These are phyloP conservation scores for Ilyonectria destructans DNA, from an alignment of 2,329 filamentous ascomycete genomes.

Conservation along the genomic window DNA sequence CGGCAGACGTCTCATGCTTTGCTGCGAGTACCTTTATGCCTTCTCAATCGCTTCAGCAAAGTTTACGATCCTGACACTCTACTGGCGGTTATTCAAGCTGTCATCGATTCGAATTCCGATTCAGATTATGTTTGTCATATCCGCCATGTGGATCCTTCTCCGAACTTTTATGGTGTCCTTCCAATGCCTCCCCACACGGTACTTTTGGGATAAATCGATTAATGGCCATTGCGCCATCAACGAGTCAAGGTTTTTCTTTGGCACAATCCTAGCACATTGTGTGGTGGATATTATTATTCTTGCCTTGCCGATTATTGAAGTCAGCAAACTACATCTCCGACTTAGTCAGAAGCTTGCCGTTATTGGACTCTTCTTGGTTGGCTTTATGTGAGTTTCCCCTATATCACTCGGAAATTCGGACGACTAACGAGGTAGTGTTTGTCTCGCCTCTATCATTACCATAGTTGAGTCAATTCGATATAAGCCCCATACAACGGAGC, in stretches of 20 bases:
- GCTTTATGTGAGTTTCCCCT: slow-evolving; percentile 40
- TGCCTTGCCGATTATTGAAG: slow-evolving; percentile 49
- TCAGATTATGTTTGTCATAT: slow-evolving; percentile 42
- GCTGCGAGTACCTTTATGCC: slow-evolving; percentile 42
- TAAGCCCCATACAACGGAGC: slow-evolving; percentile 29
- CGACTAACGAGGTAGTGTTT: slow-evolving; percentile 31
- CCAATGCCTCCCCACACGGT: slow-evolving; percentile 53
- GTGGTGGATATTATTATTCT: slow-evolving; percentile 54
- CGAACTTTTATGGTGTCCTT: slow-evolving; percentile 54
- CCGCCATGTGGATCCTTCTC: slow-evolving; percentile 48
- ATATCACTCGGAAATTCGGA: background rate
- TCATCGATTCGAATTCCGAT: slow-evolving; percentile 50
- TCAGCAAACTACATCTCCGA: slow-evolving; percentile 46
- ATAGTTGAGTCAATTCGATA: slow-evolving; percentile 34
- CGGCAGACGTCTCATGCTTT: slow-evolving; percentile 35
- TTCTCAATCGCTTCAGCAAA: slow-evolving; percentile 49
- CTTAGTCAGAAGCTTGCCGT: slow-evolving; percentile 47
- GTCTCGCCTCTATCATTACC: slow-evolving; percentile 37
- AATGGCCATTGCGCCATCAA: slow-evolving; percentile 51
- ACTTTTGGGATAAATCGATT: slow-evolving; percentile 53
- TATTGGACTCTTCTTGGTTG: slow-evolving; percentile 46
- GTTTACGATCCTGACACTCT: slow-evolving; percentile 50
- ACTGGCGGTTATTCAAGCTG: slow-evolving; percentile 50
- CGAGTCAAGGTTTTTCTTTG: slow-evolving; percentile 52
- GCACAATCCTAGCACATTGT: slow-evolving; percentile 51